Conservation (phyloP, 2,329 filamentous ascomycete genomes). For the Apiospora arundinis region DNA sequence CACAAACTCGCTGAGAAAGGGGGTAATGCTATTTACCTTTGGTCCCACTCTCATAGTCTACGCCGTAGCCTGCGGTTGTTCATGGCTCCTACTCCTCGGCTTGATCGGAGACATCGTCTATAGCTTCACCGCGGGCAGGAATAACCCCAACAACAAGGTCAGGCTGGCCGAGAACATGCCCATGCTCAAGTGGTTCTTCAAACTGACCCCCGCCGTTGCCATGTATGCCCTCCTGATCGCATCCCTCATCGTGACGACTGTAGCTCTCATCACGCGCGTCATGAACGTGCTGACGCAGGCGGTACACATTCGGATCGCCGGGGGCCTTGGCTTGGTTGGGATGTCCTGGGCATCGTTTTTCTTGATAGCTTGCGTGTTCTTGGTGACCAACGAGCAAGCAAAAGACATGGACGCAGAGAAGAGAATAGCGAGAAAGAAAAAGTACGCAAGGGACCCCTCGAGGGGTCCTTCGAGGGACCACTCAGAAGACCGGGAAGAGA, state of each 20-base stretch:
- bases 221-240: background rate
- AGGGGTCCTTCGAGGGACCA: too few relatives aligned
- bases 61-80: background rate
- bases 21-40: constrained; percentile 16
- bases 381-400: background rate
- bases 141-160: background rate
- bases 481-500: too few relatives aligned
- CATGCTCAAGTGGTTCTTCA: background rate
- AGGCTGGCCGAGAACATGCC: background rate
- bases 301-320: background rate
- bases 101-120: constrained; percentile 1
- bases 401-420: background rate
- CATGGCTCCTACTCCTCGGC: background rate
- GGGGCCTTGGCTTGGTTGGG: background rate
- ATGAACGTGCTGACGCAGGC: background rate
- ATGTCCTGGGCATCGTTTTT: background rate
- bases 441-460: background rate
- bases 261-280: background rate
- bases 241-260: background rate
- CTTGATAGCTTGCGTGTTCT: background rate
- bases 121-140: background rate
- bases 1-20: background rate
- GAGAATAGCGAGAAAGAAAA: too few relatives aligned
- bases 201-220: background rate
- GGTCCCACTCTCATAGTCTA: constrained; percentile 15